These are phyloP conservation scores for Anacardium occidentale DNA, from an alignment of 345 rosid genomes.

Conservation along the genomic window DNA sequence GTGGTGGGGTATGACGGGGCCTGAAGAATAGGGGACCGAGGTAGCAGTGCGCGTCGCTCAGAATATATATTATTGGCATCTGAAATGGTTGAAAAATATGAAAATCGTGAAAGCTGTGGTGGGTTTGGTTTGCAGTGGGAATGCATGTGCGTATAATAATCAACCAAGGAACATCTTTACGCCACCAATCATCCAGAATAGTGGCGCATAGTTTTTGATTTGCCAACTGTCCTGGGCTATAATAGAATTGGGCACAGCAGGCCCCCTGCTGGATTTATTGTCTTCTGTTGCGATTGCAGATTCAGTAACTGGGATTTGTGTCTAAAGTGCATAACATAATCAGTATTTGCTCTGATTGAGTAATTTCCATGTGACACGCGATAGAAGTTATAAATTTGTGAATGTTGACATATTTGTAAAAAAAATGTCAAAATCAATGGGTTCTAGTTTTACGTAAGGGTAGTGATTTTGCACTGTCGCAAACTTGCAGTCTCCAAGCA, in stretches of 20 bases:
- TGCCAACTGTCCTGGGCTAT: neutral
- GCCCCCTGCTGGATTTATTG: neutral
- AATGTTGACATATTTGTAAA: neutral
- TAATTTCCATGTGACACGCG: neutral
- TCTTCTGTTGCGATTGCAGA: neutral
- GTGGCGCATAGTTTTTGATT: neutral
- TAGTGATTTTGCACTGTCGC: neutral
- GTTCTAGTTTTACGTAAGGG: neutral
- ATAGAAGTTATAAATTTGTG: neutral
- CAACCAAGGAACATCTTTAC: neutral
- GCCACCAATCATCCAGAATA: neutral
- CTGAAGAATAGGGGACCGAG: neutral
- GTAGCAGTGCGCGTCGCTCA: neutral
- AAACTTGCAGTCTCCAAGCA: neutral
- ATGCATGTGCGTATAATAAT: neutral
- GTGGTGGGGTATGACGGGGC: neutral
- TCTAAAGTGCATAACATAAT: neutral
- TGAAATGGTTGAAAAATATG: neutral
- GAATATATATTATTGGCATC: neutral
- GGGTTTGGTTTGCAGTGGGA: neutral
- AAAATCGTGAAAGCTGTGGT: neutral
- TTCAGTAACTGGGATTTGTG: neutral
- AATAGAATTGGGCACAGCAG: neutral
- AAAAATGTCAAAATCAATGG: neutral
- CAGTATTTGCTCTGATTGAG: neutral